These are phyloP conservation scores for Trichophyton rubrum DNA, from an alignment of 2,329 filamentous ascomycete species.

Conservation along the genomic window DNA sequence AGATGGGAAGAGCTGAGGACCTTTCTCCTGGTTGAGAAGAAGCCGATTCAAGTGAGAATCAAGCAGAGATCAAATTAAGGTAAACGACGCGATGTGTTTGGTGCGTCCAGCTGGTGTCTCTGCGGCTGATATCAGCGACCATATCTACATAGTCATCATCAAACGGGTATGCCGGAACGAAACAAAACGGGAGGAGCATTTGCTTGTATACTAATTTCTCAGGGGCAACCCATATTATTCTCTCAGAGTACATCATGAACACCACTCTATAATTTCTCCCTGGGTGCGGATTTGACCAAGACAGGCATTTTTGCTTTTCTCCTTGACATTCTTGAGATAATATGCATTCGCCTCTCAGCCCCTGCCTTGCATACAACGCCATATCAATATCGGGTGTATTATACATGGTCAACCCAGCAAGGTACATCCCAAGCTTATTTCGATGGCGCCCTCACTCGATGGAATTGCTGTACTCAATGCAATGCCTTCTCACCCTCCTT, in stretches of 20 bases:
- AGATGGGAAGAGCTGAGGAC: slow-evolving; percentile 5
- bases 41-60: background rate
- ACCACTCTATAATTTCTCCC: too few relatives aligned
- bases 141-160: background rate
- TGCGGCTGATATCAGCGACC: background rate
- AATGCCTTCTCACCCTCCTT: background rate
- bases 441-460: too few relatives aligned
- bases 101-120: background rate
- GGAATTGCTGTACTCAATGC: too few relatives aligned
- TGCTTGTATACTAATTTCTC: background rate
- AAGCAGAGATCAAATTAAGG: background rate
- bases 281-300: too few relatives aligned
- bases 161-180: background rate
- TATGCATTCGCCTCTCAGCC: too few relatives aligned
- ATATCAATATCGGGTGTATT: background rate
- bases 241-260: background rate
- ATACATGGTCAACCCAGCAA: background rate
- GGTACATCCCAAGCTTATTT: background rate
- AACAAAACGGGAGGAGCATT: background rate
- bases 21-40: slow-evolving; percentile 2
- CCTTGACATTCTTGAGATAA: too few relatives aligned
- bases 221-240: background rate
- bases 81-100: background rate
- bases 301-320: too few relatives aligned
- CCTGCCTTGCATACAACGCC: background rate